Evolutionary conservation across 495 filamentous ascomycete genomes (phyloP).

Genomic region (Cryomyces minteri): DNA sequence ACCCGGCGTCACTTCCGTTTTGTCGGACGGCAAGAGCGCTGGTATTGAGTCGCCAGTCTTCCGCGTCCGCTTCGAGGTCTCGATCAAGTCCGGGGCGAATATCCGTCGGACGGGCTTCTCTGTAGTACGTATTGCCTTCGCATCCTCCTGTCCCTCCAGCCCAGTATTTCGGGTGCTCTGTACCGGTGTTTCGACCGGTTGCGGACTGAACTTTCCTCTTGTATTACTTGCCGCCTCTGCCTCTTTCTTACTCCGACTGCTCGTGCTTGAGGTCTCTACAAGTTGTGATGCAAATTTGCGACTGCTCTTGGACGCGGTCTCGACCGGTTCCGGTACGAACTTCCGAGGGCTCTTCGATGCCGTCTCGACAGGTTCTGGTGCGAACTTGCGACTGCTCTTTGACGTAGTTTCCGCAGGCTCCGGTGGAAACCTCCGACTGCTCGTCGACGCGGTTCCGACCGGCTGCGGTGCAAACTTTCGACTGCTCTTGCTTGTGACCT

Average conservation of each 20-base stretch:
- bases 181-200: constrained; percentile 56
- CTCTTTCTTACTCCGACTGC: constrained; percentile 6
- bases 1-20: constrained; percentile 19
- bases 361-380: constrained; percentile 10
- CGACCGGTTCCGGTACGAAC: constrained; percentile 11
- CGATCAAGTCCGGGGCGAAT: constrained; percentile 40
- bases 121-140: too few relatives aligned
- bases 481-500: constrained; percentile 34
- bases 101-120: constrained; percentile 22
- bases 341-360: not conserved
- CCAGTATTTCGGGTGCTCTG: too few relatives aligned
- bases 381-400: constrained; percentile 20
- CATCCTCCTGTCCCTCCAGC: too few relatives aligned
- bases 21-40: constrained; percentile 15
- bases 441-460: constrained; percentile 5
- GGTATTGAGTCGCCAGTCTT: constrained; percentile 16
- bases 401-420: constrained; percentile 42
- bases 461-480: constrained; percentile 11
- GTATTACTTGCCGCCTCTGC: constrained; percentile 14
- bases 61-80: constrained; percentile 33
- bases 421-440: constrained; percentile 29
- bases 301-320: constrained; percentile 29
- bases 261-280: constrained; percentile 6
- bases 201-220: constrained; percentile 36
- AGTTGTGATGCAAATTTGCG: constrained; percentile 10